phyloP scores from a whole-genome alignment of 495 filamentous ascomycete genomes.

The Neurospora sp. region DNA sequence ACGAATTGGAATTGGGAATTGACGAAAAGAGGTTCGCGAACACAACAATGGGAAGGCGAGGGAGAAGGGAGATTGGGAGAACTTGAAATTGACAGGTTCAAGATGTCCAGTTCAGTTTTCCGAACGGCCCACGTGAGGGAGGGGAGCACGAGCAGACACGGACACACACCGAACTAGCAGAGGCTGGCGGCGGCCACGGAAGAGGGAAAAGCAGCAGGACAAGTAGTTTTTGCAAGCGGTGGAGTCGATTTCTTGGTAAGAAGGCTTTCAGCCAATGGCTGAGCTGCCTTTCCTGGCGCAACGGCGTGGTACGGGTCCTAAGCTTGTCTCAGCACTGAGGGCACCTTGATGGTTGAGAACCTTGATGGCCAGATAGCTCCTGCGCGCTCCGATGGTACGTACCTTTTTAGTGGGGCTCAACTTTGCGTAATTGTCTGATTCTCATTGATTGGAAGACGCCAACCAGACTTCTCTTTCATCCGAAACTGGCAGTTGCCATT shows the following conservation, averaged over 20 bases:
- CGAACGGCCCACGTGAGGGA: neutral
- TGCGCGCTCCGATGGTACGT: neutral
- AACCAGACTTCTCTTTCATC: neutral
- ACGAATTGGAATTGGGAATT: neutral
- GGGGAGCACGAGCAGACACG: neutral
- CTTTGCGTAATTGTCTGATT: neutral
- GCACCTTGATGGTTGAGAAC: neutral
- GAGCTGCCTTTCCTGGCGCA: neutral
- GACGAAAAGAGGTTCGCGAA: neutral
- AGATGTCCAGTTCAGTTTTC: neutral
- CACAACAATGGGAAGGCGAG: neutral
- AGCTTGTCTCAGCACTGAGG: neutral
- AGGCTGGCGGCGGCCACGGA: neutral
- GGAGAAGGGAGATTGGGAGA: neutral
- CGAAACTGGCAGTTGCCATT: neutral
- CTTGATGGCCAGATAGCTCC: neutral
- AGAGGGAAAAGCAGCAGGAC: slow-evolving; percentile 1
- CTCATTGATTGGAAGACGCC: neutral
- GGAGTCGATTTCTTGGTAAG: neutral
- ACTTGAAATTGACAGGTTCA: neutral
- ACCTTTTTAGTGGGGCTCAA: neutral
- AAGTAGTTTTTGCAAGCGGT: neutral
- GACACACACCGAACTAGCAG: neutral
- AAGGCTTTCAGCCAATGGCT: neutral
- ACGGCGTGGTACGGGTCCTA: neutral